Base-by-base conservation (phyloP, 164 flowering plant species). In the Vitis amurensis region DNA sequence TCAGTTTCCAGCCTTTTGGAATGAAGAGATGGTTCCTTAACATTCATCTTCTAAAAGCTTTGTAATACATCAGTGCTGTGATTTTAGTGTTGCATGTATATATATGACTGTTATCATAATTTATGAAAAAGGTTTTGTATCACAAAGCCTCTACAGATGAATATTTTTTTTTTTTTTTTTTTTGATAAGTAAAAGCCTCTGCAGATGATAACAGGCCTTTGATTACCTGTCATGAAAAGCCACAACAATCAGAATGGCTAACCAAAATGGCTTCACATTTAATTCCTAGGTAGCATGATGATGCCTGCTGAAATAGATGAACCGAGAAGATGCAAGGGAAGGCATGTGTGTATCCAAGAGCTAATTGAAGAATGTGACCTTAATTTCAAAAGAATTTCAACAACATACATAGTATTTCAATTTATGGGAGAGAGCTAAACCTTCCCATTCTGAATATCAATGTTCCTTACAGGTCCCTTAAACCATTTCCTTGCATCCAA, bases 401-500 rank as follows among this genome's bases (percentile, higher is more conserved):
- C 15, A 53, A 13, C n/a, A 53, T 13, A 53, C 16, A 53, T 53
- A 0, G n/a, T 0, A 53, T 53, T 11, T 53, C 13, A 53, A 53
- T 53, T 53, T 11, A 13, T 53, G n/a, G 56, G 7, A 2, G 44
- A 50, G 29, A n/a, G 11, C 62, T 71, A 82, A 53, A 63, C 74
- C 71, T 75, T 71, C 59, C 72, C 83, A 70, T 79, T 85, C 9
- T 52, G 78, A 62, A 16, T n/a, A 68, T 87, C 88, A 37, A 90
- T 79, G 70, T 90, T 87, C 78, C 93, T 81, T 67, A 90, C 89
- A 56, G 91, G 91, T 23, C 90, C 93, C 71, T 81, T 85, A 75
- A 90, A 88, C 95, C 95, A 90, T 71, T 63, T 82, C 69, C 91
- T 81, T 19, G 95, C 95, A 82, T 90, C 90, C 30, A 87, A 48